Evolutionary conservation across 176 grass and related monocot genomes (phyloP).

Genomic region (Melocanna baccifera): DNA sequence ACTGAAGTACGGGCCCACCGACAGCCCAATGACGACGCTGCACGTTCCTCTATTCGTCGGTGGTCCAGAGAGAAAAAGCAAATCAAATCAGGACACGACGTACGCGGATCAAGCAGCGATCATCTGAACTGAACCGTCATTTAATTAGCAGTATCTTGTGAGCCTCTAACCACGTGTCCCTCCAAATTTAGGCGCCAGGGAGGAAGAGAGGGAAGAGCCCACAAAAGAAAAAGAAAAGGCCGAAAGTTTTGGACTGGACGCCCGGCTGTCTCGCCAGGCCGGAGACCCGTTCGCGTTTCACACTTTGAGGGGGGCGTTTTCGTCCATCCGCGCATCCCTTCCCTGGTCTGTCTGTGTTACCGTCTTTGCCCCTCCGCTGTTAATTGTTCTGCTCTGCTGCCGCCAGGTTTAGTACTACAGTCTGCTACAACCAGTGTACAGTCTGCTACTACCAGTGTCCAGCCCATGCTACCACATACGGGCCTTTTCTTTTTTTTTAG

Average conservation of each 20-base stretch:
- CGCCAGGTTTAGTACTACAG: neutral
- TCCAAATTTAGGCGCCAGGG: neutral
- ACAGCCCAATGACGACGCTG: neutral
- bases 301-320: neutral
- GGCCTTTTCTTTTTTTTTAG: too few relatives aligned
- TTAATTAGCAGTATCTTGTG: neutral
- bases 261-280: slow-evolving; percentile 1
- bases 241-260: neutral
- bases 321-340: neutral
- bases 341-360: neutral
- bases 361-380: neutral
- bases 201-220: neutral
- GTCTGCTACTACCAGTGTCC: neutral
- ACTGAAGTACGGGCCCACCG: neutral
- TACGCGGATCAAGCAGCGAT: slow-evolving; percentile 11
- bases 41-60: neutral
- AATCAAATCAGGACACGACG: neutral
- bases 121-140: neutral
- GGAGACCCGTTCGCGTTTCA: neutral
- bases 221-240: neutral
- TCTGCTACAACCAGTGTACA: neutral
- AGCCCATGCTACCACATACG: neutral
- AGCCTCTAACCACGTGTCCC: neutral
- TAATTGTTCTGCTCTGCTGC: neutral
- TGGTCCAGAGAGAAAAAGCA: neutral